Evolutionary conservation across 805 yeast genomes (phyloP).

Genomic region (Teunomyces aglyptinius): DNA sequence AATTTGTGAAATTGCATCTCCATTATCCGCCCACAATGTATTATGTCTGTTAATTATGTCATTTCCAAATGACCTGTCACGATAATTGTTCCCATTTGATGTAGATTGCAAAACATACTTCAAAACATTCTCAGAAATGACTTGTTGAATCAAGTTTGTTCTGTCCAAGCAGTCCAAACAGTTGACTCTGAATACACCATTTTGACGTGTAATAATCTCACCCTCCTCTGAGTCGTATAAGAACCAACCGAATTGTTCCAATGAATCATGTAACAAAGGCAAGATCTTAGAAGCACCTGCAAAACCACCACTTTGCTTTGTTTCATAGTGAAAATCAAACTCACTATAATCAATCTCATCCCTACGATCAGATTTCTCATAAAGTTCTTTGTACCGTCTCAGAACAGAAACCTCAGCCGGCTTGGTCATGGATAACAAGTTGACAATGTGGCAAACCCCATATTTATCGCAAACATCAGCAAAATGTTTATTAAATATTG

Average conservation of each 20-base stretch:
- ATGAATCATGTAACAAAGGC: slow-evolving; percentile 60
- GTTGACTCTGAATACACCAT: slow-evolving; percentile 89
- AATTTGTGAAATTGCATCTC: slow-evolving; percentile 62
- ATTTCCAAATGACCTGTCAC: slow-evolving; percentile 25
- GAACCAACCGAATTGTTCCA: slow-evolving; percentile 80
- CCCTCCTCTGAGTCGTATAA: slow-evolving; percentile 59
- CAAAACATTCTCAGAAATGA: slow-evolving; percentile 70
- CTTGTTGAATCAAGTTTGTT: slow-evolving; percentile 86
- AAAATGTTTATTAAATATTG: slow-evolving; percentile 83
- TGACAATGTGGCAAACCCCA: slow-evolving; percentile 87
- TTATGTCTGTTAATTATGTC: slow-evolving; percentile 46
- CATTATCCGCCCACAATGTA: slow-evolving; percentile 63
- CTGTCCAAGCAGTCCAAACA: slow-evolving; percentile 94
- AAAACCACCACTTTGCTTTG: slow-evolving; percentile 80
- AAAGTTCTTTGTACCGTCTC: slow-evolving; percentile 61
- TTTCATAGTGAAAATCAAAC: slow-evolving; percentile 93
- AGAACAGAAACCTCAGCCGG: slow-evolving; percentile 73
- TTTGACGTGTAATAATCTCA: slow-evolving; percentile 68
- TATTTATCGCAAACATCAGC: slow-evolving; percentile 65
- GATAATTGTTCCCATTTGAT: slow-evolving; percentile 19
- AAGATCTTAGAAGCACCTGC: slow-evolving; percentile 74
- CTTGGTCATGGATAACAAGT: slow-evolving; percentile 72
- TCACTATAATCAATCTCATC: slow-evolving; percentile 57
- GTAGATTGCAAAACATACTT: slow-evolving; percentile 35
- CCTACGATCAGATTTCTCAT: slow-evolving; percentile 23